Conservation (phyloP, 257 asterid species). For the Eucommia ulmoides region DNA sequence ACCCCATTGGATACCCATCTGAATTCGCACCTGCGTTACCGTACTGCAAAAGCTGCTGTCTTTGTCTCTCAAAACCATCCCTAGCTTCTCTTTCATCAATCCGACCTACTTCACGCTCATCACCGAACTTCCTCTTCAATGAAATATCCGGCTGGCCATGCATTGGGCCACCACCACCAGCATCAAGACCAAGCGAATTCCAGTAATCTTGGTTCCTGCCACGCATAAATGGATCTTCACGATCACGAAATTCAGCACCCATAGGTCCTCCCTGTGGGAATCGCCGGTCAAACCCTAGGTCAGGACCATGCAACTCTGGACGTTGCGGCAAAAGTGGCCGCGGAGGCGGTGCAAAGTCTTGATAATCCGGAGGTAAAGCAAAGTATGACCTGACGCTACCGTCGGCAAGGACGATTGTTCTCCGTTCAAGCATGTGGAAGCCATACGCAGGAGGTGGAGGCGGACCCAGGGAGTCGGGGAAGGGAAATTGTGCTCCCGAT, state of each 20-base stretch:
- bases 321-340: slow-evolving; percentile 19
- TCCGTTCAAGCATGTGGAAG: slow-evolving; percentile 88
- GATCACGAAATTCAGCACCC: slow-evolving; percentile 22
- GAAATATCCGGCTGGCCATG: slow-evolving; percentile 25
- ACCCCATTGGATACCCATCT: slow-evolving; percentile 12
- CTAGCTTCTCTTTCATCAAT: slow-evolving; percentile 35
- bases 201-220: slow-evolving; percentile 32
- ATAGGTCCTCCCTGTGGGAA: slow-evolving; percentile 44
- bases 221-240: slow-evolving; percentile 22
- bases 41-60: slow-evolving; percentile 81
- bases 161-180: slow-evolving; percentile 9
- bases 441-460: slow-evolving; percentile 91
- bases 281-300: slow-evolving; percentile 39
- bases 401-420: slow-evolving; percentile 57
- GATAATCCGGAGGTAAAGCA: slow-evolving; percentile 74
- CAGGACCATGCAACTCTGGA: slow-evolving; percentile 29
- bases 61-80: slow-evolving; percentile 79
- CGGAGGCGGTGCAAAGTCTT: slow-evolving; percentile 35
- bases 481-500: slow-evolving; percentile 32
- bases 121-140: slow-evolving; percentile 67
- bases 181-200: slow-evolving; percentile 19
- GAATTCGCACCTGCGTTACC: slow-evolving; percentile 37
- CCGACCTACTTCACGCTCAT: slow-evolving; percentile 14
- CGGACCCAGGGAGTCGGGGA: slow-evolving; percentile 50
- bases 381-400: slow-evolving; percentile 83